Evolutionary conservation across 2,329 filamentous ascomycete species (phyloP).

Genomic region (Alternaria ethzedia): DNA sequence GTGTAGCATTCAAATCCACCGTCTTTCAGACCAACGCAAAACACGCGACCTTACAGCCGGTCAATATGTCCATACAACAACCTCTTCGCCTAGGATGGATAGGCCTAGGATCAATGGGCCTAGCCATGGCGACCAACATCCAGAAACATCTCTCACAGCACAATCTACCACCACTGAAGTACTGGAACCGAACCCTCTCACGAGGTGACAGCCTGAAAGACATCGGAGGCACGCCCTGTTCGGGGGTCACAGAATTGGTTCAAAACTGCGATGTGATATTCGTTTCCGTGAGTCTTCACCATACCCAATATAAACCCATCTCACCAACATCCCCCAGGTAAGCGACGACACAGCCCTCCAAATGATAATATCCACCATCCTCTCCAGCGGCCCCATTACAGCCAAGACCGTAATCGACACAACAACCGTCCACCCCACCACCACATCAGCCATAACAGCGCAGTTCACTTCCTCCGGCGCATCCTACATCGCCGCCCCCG

Average conservation of each 20-base stretch:
- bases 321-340: constrained; percentile 5
- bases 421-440: constrained; percentile 58
- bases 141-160: constrained; percentile 50
- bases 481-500: constrained; percentile 54
- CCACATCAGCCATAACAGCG: constrained; percentile 40
- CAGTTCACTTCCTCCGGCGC: constrained; percentile 38
- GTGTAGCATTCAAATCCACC: not conserved
- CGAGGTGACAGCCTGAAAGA: constrained; percentile 49
- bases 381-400: constrained; percentile 21
- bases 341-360: constrained; percentile 54
- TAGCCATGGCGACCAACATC: constrained; percentile 58
- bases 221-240: constrained; percentile 25
- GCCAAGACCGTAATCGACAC: constrained; percentile 59
- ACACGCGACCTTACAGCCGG: not conserved
- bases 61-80: constrained; percentile 11
- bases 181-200: constrained; percentile 58
- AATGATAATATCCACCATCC: constrained; percentile 36
- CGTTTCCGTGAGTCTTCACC: constrained; percentile 39
- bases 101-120: constrained; percentile 61
- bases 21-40: not conserved
- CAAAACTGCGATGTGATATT: constrained; percentile 34
- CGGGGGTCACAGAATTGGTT: constrained; percentile 23
- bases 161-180: constrained; percentile 41
- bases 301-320: no score
- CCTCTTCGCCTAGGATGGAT: constrained; percentile 27